These are phyloP conservation scores for Actinomortierella wolfii DNA, from an alignment of 371 early-diverging fungal genomes.

Conservation along the genomic window DNA sequence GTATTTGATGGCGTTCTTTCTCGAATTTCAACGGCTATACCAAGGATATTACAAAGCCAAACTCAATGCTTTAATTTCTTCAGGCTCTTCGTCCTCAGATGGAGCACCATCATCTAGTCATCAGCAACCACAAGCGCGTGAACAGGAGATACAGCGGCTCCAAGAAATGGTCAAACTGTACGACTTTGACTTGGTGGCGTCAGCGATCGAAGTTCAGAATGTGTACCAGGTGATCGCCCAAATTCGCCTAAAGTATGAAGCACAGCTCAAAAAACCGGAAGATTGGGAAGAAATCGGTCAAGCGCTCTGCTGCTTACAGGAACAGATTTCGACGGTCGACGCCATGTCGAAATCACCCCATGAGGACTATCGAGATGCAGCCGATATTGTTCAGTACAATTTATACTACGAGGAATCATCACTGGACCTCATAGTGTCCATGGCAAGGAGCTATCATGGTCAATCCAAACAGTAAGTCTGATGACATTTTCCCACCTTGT, in stretches of 20 bases:
- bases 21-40: constrained; percentile 48
- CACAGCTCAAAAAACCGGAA: constrained; percentile 49
- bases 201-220: constrained; percentile 55
- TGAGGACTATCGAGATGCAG: constrained; percentile 59
- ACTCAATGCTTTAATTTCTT: background rate
- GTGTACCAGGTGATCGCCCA: constrained; percentile 55
- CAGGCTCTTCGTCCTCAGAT: constrained; percentile 3
- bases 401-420: constrained; percentile 71
- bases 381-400: constrained; percentile 72
- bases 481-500: background rate
- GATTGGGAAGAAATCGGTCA: constrained; percentile 59
- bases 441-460: constrained; percentile 50
- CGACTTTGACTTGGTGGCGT: constrained; percentile 63
- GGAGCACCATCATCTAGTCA: too few species aligned
- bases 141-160: constrained; percentile 13
- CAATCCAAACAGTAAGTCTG: constrained; percentile 54
- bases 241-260: constrained; percentile 56
- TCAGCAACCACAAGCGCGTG: too few species aligned
- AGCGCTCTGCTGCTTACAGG: constrained; percentile 63
- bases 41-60: constrained; percentile 14
- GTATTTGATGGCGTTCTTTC: constrained; percentile 48
- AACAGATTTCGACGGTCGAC: constrained; percentile 59
- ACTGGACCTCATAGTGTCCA: constrained; percentile 60
- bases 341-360: constrained; percentile 56
- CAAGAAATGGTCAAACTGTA: constrained; percentile 19